Evolutionary conservation across 805 yeast species (phyloP).

Genomic region (Yamadazyma sp.): DNA sequence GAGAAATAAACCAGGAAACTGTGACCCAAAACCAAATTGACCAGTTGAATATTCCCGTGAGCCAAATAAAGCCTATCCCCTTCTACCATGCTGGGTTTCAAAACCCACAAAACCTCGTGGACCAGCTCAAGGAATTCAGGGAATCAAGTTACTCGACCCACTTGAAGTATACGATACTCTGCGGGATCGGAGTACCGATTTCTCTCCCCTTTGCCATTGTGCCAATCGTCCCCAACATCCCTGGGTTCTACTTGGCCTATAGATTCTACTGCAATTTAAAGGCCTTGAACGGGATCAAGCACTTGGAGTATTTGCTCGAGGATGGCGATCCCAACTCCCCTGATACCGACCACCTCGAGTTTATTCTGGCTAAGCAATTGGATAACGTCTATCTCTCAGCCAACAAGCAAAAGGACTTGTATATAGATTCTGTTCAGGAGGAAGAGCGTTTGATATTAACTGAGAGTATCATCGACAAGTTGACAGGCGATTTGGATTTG

Average conservation of each 20-base stretch:
- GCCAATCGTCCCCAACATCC: constrained; percentile 89
- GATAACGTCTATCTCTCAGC: constrained; percentile 20
- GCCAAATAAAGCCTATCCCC: constrained; percentile 40
- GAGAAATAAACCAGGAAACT: constrained; percentile 42
- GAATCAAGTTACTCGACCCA: constrained; percentile 51
- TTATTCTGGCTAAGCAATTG: constrained; percentile 16
- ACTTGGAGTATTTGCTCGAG: constrained; percentile 57
- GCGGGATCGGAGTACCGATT: constrained; percentile 66
- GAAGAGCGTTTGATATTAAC: constrained; percentile 44
- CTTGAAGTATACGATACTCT: constrained; percentile 50
- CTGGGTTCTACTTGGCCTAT: constrained; percentile 82
- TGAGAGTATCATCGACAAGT: constrained; percentile 43
- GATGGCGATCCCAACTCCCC: constrained; percentile 3
- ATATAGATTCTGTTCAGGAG: constrained; percentile 16
- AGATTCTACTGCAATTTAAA: constrained; percentile 82
- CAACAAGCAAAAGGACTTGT: constrained; percentile 7
- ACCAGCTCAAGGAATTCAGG: constrained; percentile 45
- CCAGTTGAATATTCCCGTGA: constrained; percentile 23
- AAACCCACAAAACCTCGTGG: constrained; percentile 27
- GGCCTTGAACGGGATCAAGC: constrained; percentile 73
- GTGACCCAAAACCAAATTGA: constrained; percentile 28
- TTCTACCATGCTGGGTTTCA: constrained; percentile 40
- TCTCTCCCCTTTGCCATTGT: constrained; percentile 76
- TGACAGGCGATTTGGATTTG: constrained; percentile 48
- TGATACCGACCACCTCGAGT: constrained; percentile 25